phyloP scores from a whole-genome alignment of 257 asterid species.

The Perilla frutescens region DNA sequence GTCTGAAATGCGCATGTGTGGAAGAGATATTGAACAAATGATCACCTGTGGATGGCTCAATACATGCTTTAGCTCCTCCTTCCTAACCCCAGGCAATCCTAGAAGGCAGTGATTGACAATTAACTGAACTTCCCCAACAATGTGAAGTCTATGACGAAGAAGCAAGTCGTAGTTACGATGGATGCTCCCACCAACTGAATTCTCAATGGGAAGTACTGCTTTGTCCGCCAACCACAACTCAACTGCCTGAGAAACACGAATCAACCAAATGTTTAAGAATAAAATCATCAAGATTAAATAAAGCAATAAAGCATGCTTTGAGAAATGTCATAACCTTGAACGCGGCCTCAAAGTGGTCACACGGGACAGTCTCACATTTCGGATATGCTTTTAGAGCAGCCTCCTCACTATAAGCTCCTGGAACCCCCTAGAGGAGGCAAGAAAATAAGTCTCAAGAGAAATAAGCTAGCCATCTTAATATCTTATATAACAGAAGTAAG shows the following conservation, averaged over 20 bases:
- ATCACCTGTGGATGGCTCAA: constrained; percentile 97
- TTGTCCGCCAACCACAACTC: constrained; percentile 96
- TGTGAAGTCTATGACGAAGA: constrained; percentile 91
- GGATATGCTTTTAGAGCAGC: constrained; percentile 98
- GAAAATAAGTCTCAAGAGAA: neutral
- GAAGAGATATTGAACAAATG: constrained; percentile 22
- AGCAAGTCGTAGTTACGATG: constrained; percentile 92
- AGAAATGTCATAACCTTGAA: constrained; percentile 63
- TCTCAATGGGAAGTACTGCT: constrained; percentile 95
- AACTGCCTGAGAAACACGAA: constrained; percentile 70
- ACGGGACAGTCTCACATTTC: constrained; percentile 88
- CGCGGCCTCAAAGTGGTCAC: constrained; percentile 85
- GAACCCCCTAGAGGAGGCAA: constrained; percentile 61
- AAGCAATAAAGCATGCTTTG: constrained; percentile 7
- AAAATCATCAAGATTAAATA: neutral
- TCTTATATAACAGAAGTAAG: neutral
- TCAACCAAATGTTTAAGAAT: constrained; percentile 19
- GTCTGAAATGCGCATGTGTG: neutral
- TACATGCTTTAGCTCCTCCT: constrained; percentile 76
- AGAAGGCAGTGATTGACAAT: constrained; percentile 85
- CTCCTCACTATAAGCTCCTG: constrained; percentile 92
- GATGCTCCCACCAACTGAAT: constrained; percentile 96
- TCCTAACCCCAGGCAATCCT: constrained; percentile 84
- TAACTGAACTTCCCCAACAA: constrained; percentile 91
- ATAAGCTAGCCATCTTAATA: constrained; percentile 1